Base-by-base conservation (phyloP, 805 yeast genomes). In the Schwanniomyces sp. region DNA sequence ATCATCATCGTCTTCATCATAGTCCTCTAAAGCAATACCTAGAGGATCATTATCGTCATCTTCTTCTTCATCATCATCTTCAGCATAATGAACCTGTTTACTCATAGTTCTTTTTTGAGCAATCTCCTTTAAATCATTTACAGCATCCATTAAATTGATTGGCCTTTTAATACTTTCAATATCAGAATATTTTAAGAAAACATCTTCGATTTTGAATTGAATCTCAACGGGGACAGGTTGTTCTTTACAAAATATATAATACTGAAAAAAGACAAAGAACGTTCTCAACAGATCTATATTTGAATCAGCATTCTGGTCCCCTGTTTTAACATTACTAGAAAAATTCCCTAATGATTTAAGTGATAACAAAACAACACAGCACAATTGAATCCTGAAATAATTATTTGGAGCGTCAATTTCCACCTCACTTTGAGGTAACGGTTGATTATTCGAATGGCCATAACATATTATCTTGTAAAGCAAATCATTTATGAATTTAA, bases 371-470 rank as follows among this genome's bases (percentile, higher is more conserved):
- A 70, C 44, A 18, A 56, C 46, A 40, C 75, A 68, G 41, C 67
- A 61, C 58, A 91, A 64, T 34, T 81, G 82, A 32, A 89, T 69
- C 48, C 96, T 74, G 64, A 89, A 88, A 58, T 84, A 88, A 56
- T 88, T 84, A 54, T 82, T 78, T 0, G 85, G 83, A 10, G 67
- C 67, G 65, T 91, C 97, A n/a, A 76, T 44, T 14, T 67, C 76
- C 27, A 74, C 68, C 18, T 67, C 70, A 6, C 77, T 75, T 8
- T 58, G 64, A 1, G 95, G 91, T n/a, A 64, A 55, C 3, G 76
- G 76, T 43, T 76, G 76, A 45, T 80, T 80, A 48, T 74, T 70
- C 0, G 78, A 76, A 68, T 88, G 85, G 0, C 96, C 96, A 62
- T 69, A 79, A 37, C 84, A 79, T 3, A 88, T 49, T 7, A 88